Base-by-base conservation (phyloP, 371 early-diverging fungal species). In the Mucor velutinosus region DNA sequence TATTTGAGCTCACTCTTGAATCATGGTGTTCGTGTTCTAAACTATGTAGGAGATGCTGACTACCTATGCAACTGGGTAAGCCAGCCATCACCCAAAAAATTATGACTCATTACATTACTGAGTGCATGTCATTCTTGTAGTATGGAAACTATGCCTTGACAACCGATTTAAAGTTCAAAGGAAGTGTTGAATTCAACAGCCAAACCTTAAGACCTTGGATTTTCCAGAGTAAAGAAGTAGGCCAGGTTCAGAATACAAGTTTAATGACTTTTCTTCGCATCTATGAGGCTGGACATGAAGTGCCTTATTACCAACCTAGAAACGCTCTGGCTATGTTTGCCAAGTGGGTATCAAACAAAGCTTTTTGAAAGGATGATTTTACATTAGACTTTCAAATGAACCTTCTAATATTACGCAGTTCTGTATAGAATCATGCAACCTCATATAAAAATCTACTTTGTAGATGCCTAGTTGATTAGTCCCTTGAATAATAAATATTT, bases 211-310 rank as follows among this genome's bases (percentile, higher is more conserved):
- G 35, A 67, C 80, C 35, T 25, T 71, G 43, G 94, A 87, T 35
- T 17, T 32, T 27, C 35, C 58, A 47, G 4, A 21, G 11, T 5
- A 37, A 49, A 96, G 97, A 71, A 89, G 92, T 76, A 78, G 91
- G 58, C 84, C 93, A 57, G 67, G 84, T 7, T 77, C 81, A 62
- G n/a, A 45, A 21, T n/a, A 58, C 49, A 86, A 88, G 49, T 78
- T 77, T 25, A 47, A 82, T 97, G 59, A 89, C 96, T 14, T 97
- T 92, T 84, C 66, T 97, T 60, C 87, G 91, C n/a, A 83, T 93
- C 1, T 95, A 88, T 76, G 93, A 88, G 30, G 95, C 94, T 23
- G 98, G 98, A 6, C 98, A 97, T 75, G 95, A 97, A 95, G 89
- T 84, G 25, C 86, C 87, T 39, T 87, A 86, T 58, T 86, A 87